Evolutionary conservation across 2,329 filamentous ascomycete genomes (phyloP).

Genomic region (Fusarium pseudoanthophilum): DNA sequence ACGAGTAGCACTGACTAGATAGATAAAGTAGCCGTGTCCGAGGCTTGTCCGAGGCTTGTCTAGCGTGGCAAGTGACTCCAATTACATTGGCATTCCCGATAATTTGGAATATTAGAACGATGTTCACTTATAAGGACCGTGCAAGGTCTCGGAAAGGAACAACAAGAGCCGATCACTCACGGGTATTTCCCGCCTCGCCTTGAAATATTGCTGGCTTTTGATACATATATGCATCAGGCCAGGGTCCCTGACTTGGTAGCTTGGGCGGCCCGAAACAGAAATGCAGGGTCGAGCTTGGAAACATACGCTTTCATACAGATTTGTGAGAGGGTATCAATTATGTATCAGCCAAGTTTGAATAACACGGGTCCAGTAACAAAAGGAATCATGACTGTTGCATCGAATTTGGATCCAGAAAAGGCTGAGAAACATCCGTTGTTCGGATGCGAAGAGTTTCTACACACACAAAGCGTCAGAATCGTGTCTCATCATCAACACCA

Average conservation of each 20-base stretch:
- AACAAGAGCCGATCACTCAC: not conserved
- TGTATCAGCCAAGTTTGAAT: not conserved
- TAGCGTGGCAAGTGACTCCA: conserved; percentile 14
- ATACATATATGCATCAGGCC: not conserved
- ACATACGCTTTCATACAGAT: not conserved
- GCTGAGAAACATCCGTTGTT: conserved; percentile 46
- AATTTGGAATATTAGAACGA: not conserved
- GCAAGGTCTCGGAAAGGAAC: not conserved
- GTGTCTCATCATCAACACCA: not conserved
- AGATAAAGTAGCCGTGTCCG: conserved; percentile 9
- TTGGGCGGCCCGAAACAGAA: not conserved
- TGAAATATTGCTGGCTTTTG: not conserved
- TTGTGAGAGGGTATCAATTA: not conserved
- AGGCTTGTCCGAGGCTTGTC: conserved; percentile 1
- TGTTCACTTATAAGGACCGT: not conserved
- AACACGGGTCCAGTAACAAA: not conserved
- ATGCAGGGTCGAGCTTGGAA: not conserved
- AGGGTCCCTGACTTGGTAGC: not conserved
- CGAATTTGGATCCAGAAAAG: conserved; percentile 49
- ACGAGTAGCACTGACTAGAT: not conserved
- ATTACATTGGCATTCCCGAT: not conserved
- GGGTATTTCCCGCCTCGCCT: not conserved
- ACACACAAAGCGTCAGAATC: not conserved
- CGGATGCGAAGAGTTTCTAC: conserved; percentile 46
- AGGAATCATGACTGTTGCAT: conserved; percentile 30